phyloP scores from a whole-genome alignment of 2,329 filamentous ascomycete genomes.

The Orbilia oligospora region DNA sequence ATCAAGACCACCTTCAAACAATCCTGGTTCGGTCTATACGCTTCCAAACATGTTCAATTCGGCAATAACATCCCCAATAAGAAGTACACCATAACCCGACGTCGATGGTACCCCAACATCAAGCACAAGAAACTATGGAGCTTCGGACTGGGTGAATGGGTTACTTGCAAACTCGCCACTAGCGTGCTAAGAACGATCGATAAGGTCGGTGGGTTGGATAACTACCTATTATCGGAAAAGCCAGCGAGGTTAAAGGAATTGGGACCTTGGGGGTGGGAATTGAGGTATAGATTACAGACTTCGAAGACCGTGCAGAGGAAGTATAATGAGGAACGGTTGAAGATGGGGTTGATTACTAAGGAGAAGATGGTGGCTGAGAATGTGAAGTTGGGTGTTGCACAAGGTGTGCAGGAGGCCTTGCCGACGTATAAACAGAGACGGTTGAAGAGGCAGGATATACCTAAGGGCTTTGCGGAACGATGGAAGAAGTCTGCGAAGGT shows the following conservation, averaged over 20 bases:
- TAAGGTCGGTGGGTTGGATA: constrained; percentile 89
- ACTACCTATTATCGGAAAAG: constrained; percentile 88
- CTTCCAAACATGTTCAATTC: constrained; percentile 78
- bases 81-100: constrained; percentile 78
- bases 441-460: constrained; percentile 64
- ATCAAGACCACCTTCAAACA: constrained; percentile 81
- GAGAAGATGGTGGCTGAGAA: constrained; percentile 66
- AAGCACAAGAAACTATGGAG: constrained; percentile 77
- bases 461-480: constrained; percentile 64
- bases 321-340: constrained; percentile 76
- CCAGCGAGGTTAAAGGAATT: constrained; percentile 84
- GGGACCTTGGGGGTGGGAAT: constrained; percentile 88
- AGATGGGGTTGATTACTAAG: constrained; percentile 74
- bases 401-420: constrained; percentile 39
- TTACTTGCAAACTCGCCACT: constrained; percentile 79
- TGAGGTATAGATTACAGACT: constrained; percentile 92
- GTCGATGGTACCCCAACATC: constrained; percentile 82
- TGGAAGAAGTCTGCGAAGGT: constrained; percentile 66
- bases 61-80: constrained; percentile 82
- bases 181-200: constrained; percentile 80
- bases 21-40: constrained; percentile 82
- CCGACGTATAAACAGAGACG: constrained; percentile 24
- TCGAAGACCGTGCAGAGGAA: constrained; percentile 76
- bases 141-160: constrained; percentile 73
- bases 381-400: constrained; percentile 52